Conservation (phyloP, 1,284 basidiomycete genomes). For the Sporisorium scitamineum region DNA sequence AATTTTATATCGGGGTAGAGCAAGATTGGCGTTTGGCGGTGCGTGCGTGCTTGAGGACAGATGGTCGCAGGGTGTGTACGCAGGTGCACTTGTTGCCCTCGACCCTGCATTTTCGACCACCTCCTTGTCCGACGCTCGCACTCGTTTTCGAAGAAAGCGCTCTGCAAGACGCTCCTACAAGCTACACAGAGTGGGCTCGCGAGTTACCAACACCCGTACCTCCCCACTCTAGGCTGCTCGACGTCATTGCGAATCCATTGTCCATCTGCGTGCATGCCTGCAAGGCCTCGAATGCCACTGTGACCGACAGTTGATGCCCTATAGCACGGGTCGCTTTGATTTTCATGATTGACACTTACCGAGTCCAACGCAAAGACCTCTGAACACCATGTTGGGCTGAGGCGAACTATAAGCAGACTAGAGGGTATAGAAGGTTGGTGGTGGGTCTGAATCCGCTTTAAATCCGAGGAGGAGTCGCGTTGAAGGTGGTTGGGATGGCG, state of each 20-base stretch:
- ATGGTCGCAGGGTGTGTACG: neutral
- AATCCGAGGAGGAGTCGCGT: neutral
- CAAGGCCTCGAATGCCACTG: neutral
- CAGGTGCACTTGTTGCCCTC: neutral
- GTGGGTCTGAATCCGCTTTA: constrained; percentile 9
- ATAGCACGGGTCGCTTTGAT: neutral
- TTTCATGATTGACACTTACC: constrained; percentile 32
- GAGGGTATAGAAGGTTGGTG: neutral
- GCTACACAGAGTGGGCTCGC: neutral
- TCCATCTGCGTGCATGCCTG: neutral
- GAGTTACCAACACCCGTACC: neutral
- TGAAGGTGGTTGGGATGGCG: neutral
- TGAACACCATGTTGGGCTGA: constrained; percentile 47
- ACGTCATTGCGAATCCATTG: neutral
- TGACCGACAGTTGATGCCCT: neutral
- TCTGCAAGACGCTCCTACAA: neutral
- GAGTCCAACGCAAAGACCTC: constrained; percentile 53
- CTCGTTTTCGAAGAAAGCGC: neutral
- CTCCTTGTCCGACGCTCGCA: neutral
- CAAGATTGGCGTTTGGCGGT: neutral
- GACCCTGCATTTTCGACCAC: constrained; percentile 3
- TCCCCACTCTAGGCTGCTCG: neutral
- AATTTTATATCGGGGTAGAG: neutral
- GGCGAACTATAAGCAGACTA: neutral
- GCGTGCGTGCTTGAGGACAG: neutral